Evolutionary conservation across 2,329 filamentous ascomycete species (phyloP), one percentile per base, ranked within the genome.

Genomic region (Teratosphaeria epicoccoides): DNA sequence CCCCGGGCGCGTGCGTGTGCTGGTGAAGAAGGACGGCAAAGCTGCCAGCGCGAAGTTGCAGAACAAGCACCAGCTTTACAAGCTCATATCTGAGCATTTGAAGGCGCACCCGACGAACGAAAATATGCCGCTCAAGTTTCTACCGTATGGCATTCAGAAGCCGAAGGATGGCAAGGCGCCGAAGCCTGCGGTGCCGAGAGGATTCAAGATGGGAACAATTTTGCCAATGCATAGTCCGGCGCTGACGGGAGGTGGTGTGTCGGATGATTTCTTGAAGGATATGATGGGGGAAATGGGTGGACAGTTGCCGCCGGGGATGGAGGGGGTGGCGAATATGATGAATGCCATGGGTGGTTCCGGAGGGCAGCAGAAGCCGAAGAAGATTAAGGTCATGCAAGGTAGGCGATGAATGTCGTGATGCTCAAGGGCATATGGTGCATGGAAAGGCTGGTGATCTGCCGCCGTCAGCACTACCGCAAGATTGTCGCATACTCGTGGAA

Each of bases 231-330:
- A 95, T 65, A 94, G 87, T 56, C 83, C 90, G 0, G 93, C 89
- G 17, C 79, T 97, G 71, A 93, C 87, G 50, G 93, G 93, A 7
- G 93, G 93, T 10, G 93, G 93, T 29, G 88, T 97, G 10, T 90
- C 83, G 56, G 93, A 98, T 69, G 95, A 97, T 65, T 81, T 96
- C 55, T 83, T 97, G 64, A 88, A 93, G 76, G 90, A 97, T 61
- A 95, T 96, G 77, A 95, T 97, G 90, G 84, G 83, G 64, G 88
- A 94, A 73, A 95, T 97, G 88, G 59, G 63, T 6, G 64, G 64
- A 11, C 62, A 65, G 53, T 50, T 64, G 50, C 60, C 62, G 52
- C 55, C 59, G 12, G 63, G 63, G 20, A 59, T 66, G 60, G 59
- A 54, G 48, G 58, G 59, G 10, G 64, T 69, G 54, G 59, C 63